A percentile compares a stretch with the other conserved stretches of the same genome.
Conservation (phyloP, 768 basidiomycete genomes). For the Cystofilobasidium bisporidii region DNA sequence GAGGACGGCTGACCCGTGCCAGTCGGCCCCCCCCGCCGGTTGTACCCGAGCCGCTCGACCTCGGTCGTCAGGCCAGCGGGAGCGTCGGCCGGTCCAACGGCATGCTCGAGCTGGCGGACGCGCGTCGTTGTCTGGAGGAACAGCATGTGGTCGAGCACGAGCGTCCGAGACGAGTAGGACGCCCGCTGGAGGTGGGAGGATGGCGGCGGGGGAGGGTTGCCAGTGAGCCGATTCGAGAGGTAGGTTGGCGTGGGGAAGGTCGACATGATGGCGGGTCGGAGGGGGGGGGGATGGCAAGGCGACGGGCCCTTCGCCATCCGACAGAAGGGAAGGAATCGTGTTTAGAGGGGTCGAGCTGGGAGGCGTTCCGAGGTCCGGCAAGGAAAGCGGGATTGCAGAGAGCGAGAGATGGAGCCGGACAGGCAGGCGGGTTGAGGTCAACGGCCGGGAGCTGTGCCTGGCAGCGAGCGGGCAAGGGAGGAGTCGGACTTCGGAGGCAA, state of each 20-base stretch:
- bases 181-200: not conserved
- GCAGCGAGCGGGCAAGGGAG: too few relatives aligned
- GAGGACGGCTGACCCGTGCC: too few relatives aligned
- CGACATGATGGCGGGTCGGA: not conserved
- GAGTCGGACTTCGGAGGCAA: not conserved
- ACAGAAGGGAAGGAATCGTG: too few relatives aligned
- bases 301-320: too few relatives aligned
- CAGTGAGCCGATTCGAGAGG: not conserved
- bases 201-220: not conserved
- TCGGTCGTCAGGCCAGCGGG: too few relatives aligned
- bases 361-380: too few relatives aligned
- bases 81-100: not conserved
- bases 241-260: not conserved
- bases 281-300: too few relatives aligned
- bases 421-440: not conserved
- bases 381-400: too few relatives aligned
- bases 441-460: too few relatives aligned
- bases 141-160: conserved; percentile 4
- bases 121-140: not conserved
- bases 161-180: not conserved
- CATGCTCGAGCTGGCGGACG: not conserved
- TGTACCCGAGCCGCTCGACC: too few relatives aligned
- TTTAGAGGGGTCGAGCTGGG: too few relatives aligned
- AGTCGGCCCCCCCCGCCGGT: too few relatives aligned
- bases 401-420: not conserved